These are phyloP conservation scores for Fonsecaea multimorphosa DNA, from an alignment of 2,329 filamentous ascomycete genomes.

Conservation along the genomic window DNA sequence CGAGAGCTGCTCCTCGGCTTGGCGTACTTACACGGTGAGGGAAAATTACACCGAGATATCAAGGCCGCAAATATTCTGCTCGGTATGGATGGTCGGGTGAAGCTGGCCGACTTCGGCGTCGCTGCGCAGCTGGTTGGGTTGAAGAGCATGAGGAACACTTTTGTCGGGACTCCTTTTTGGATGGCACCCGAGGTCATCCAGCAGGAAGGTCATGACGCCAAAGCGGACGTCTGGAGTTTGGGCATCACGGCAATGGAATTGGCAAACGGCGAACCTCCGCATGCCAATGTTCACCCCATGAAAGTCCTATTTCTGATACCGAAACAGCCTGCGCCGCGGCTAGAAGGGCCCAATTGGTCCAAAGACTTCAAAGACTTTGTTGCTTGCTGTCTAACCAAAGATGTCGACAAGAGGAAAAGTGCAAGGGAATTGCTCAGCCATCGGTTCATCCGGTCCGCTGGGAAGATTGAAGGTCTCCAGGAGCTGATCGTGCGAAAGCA, in stretches of 20 bases:
- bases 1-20: constrained; percentile 87
- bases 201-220: constrained; percentile 82
- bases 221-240: constrained; percentile 91
- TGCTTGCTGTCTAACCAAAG: constrained; percentile 86
- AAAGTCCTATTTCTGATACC: constrained; percentile 91
- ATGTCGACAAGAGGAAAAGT: constrained; percentile 80
- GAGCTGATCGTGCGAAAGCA: constrained; percentile 83
- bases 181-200: constrained; percentile 96
- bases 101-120: constrained; percentile 95
- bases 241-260: constrained; percentile 92
- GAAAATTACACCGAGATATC: constrained; percentile 96
- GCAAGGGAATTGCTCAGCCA: constrained; percentile 88
- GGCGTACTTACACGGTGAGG: constrained; percentile 90
- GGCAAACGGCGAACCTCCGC: constrained; percentile 84
- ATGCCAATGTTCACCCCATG: constrained; percentile 87
- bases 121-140: constrained; percentile 96
- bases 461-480: constrained; percentile 84
- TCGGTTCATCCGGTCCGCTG: constrained; percentile 83
- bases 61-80: constrained; percentile 96
- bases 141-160: constrained; percentile 95
- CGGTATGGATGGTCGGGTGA: constrained; percentile 88
- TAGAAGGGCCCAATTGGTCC: constrained; percentile 82
- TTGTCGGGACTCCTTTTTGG: constrained; percentile 97
- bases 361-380: constrained; percentile 95
- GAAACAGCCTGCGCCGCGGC: constrained; percentile 80